These are phyloP conservation scores for Platanthera zijinensis DNA, from an alignment of 106 monocot species.

Conservation along the genomic window DNA sequence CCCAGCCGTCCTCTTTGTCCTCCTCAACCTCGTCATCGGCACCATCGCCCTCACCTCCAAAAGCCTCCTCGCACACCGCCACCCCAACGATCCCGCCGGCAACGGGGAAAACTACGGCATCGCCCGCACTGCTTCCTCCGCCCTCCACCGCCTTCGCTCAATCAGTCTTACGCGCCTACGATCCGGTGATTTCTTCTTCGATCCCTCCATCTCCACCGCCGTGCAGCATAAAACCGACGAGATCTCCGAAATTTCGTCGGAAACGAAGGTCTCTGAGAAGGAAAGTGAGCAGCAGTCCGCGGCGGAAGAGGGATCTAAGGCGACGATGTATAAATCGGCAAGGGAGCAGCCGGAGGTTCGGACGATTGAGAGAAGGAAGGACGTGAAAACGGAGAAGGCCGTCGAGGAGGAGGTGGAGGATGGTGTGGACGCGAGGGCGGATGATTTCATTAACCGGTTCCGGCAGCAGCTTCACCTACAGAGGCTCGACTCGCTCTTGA, in stretches of 20 bases:
- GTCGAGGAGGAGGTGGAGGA: background rate
- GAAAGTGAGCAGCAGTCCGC: constrained; percentile 3
- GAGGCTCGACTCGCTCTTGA: constrained; percentile 61
- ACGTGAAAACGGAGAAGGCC: constrained; percentile 7
- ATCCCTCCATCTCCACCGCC: background rate
- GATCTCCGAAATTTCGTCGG: background rate
- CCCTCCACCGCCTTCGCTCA: constrained; percentile 53
- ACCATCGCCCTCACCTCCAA: constrained; percentile 77
- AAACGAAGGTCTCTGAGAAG: no score
- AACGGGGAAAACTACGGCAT: background rate
- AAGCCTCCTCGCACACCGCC: background rate
- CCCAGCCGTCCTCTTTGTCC: constrained; percentile 68
- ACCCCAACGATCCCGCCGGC: background rate
- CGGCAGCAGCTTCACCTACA: constrained; percentile 74
- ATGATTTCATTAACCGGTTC: constrained; percentile 82
- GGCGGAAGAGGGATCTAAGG: constrained; percentile 13
- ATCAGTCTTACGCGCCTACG: constrained; percentile 37
- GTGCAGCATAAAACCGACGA: background rate
- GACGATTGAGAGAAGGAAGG: constrained; percentile 7
- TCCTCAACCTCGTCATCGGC: constrained; percentile 81
- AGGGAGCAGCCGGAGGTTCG: constrained; percentile 6
- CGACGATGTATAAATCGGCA: constrained; percentile 12
- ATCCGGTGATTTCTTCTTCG: constrained; percentile 17
- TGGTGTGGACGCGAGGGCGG: constrained; percentile 59
- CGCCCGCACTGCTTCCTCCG: constrained; percentile 28